Percentiles rank a stretch among this genome's conserved stretches.
Evolutionary conservation across 2,329 filamentous ascomycete species (phyloP).

Genomic region (Fonsecaea multimorphosa): DNA sequence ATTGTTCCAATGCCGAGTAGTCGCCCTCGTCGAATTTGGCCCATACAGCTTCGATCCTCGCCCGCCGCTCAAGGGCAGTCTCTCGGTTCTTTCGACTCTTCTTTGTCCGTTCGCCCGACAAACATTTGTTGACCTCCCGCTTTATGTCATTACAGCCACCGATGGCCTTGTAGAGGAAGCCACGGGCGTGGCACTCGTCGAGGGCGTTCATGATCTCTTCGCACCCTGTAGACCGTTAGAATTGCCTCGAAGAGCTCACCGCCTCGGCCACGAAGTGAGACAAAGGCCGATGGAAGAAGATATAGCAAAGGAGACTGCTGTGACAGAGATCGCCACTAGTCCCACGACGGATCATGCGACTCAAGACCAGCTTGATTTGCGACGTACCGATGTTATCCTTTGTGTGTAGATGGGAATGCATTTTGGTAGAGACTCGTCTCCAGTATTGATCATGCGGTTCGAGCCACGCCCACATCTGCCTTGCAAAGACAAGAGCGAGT

Average conservation of each 20-base stretch:
- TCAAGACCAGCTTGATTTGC: slow-evolving; percentile 22
- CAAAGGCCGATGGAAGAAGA: not conserved
- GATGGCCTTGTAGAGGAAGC: slow-evolving; percentile 88
- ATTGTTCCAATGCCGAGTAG: slow-evolving; percentile 54
- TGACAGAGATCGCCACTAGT: not conserved
- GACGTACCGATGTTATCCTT: slow-evolving; percentile 82
- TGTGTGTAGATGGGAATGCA: slow-evolving; percentile 98
- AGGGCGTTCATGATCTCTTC: slow-evolving; percentile 92
- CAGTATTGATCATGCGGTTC: slow-evolving; percentile 41
- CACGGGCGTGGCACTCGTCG: slow-evolving; percentile 91
- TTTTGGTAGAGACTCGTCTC: slow-evolving; percentile 50
- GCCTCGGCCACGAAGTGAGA: not conserved
- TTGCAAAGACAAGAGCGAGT: slow-evolving; percentile 6
- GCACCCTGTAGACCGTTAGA: slow-evolving; percentile 69
- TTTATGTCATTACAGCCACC: slow-evolving; percentile 92
- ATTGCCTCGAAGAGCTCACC: not conserved
- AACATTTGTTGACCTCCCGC: slow-evolving; percentile 79
- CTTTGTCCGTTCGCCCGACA: slow-evolving; percentile 79
- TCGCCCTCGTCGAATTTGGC: slow-evolving; percentile 69
- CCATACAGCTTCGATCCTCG: slow-evolving; percentile 78
- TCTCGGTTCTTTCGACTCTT: slow-evolving; percentile 79
- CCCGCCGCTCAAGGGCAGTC: slow-evolving; percentile 70
- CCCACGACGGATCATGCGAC: slow-evolving; percentile 20
- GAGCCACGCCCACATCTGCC: slow-evolving; percentile 40
- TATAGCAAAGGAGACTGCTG: not conserved